Conservation (phyloP, 495 filamentous ascomycete genomes). For the Penicillium manginii region DNA sequence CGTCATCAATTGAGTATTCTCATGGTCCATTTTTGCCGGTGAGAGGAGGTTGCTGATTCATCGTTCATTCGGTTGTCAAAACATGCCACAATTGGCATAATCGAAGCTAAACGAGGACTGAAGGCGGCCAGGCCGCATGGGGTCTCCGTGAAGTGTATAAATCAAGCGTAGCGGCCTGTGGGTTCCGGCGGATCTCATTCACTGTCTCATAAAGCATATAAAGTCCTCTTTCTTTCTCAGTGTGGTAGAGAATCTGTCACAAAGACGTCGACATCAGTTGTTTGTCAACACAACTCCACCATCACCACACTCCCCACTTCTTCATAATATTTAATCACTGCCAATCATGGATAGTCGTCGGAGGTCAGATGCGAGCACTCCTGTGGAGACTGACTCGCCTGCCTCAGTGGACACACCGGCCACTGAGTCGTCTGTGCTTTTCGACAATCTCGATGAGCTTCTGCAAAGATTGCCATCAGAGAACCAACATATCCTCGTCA, state of each 20-base stretch:
- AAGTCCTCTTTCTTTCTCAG: constrained; percentile 6
- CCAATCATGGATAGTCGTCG: constrained; percentile 39
- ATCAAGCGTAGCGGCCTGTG: constrained; percentile 16
- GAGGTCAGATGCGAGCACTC: constrained; percentile 38
- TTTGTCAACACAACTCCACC: constrained; percentile 1
- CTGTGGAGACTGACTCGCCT: constrained; percentile 40
- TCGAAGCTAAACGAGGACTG: constrained; percentile 21
- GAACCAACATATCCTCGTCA: constrained; percentile 57
- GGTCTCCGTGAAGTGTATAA: constrained; percentile 24
- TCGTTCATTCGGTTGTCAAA: constrained; percentile 13
- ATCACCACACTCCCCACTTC: constrained; percentile 5
- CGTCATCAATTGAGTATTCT: constrained; percentile 12
- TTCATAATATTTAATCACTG: neutral
- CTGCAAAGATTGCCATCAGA: constrained; percentile 39
- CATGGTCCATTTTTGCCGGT: constrained; percentile 29
- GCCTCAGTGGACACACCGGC: constrained; percentile 42
- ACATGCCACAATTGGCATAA: constrained; percentile 16
- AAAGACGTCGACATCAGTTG: neutral
- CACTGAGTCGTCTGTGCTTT: constrained; percentile 44
- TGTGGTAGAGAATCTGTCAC: neutral
- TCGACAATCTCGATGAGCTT: constrained; percentile 44
- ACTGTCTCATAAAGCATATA: constrained; percentile 17
- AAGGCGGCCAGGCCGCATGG: constrained; percentile 18
- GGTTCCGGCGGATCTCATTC: constrained; percentile 12
- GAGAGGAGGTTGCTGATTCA: constrained; percentile 13